phyloP scores from a whole-genome alignment of 2,329 filamentous ascomycete genomes.

The Clonostachys solani region DNA sequence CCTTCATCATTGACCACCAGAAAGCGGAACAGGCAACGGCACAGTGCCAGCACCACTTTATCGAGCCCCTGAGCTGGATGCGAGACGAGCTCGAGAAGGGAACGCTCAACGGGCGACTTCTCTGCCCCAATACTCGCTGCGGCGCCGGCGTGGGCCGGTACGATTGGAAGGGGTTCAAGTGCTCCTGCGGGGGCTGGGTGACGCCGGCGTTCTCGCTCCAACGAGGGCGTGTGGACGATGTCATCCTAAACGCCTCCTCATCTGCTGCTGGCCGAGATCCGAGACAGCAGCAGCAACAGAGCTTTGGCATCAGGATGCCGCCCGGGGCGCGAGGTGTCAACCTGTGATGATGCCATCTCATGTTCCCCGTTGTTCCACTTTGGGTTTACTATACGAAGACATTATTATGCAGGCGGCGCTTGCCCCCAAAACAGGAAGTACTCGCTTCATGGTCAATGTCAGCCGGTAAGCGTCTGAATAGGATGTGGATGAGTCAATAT shows the following conservation, averaged over 20 bases:
- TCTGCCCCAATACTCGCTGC: constrained; percentile 77
- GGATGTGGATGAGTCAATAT: no score
- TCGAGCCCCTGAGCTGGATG: constrained; percentile 97
- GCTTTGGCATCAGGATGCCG: constrained; percentile 50
- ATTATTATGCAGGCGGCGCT: no score
- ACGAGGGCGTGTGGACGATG: constrained; percentile 76
- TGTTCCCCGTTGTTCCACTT: no score
- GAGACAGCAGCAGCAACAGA: not conserved
- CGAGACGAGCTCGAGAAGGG: constrained; percentile 74
- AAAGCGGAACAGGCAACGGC: constrained; percentile 6
- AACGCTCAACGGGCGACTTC: constrained; percentile 76
- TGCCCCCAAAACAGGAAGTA: no score
- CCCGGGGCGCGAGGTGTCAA: constrained; percentile 36
- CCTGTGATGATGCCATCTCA: constrained; percentile 12
- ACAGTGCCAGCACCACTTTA: constrained; percentile 78
- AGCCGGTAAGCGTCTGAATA: no score
- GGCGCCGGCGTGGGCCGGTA: constrained; percentile 84
- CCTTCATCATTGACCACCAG: constrained; percentile 64
- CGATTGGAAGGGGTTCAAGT: constrained; percentile 92
- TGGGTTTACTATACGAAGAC: no score
- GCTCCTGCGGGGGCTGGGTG: constrained; percentile 87
- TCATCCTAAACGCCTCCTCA: constrained; percentile 19
- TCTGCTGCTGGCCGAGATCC: constrained; percentile 9
- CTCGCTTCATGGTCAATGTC: no score
- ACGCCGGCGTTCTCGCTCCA: constrained; percentile 86